phyloP scores from a whole-genome alignment of 2,329 filamentous ascomycete species.

The Fusarium verticillioides region DNA sequence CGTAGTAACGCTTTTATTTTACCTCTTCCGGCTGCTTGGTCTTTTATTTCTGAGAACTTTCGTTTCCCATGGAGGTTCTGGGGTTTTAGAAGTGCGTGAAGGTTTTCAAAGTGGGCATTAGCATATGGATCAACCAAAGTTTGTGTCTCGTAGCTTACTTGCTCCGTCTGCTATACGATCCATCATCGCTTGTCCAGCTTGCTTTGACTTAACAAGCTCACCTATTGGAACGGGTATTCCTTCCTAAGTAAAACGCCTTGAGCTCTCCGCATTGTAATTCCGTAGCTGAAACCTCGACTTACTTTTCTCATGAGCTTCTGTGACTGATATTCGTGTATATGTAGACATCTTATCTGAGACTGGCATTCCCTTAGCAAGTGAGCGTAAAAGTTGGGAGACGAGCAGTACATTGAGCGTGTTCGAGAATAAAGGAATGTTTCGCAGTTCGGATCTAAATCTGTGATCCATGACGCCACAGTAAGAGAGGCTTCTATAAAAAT shows the following conservation, averaged over 20 bases:
- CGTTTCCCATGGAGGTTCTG: neutral
- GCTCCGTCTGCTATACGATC: neutral
- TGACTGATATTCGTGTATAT: conserved; percentile 27
- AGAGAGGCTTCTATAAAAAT: neutral
- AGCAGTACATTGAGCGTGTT: neutral
- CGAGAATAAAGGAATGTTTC: neutral
- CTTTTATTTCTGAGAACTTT: neutral
- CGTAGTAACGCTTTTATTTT: conserved; percentile 26
- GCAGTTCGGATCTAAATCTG: no score
- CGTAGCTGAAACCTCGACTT: no score
- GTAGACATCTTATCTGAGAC: neutral
- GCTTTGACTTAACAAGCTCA: neutral
- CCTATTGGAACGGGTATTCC: conserved; percentile 39
- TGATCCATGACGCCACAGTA: neutral
- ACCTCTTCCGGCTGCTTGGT: conserved; percentile 18
- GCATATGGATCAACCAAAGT: neutral
- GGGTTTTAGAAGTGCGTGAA: neutral
- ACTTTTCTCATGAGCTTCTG: conserved; percentile 9
- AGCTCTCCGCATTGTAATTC: neutral
- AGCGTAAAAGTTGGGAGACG: neutral
- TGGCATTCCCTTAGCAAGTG: neutral
- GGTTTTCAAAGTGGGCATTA: neutral
- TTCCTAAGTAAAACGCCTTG: conserved; percentile 29
- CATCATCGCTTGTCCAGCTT: neutral
- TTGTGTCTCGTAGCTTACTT: neutral